phyloP scores from a whole-genome alignment of 169 alveolate species.

The Cyclospora cayetanensis region DNA sequence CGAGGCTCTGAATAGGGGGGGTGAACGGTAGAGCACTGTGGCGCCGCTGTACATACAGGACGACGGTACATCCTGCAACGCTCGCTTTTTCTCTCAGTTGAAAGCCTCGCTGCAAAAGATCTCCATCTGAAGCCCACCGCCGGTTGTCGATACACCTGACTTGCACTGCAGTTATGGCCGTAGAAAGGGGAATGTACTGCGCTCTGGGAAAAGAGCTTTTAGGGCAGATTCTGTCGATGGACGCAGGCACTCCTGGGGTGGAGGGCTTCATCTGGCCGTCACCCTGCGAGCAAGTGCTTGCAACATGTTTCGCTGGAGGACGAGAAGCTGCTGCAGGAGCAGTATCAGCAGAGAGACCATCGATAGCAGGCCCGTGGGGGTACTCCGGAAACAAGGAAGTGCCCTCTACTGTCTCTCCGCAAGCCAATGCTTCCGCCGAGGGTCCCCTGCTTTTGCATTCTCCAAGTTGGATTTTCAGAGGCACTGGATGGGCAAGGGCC shows the following conservation, averaged over 20 bases:
- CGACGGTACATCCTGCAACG: neutral
- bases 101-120: constrained; percentile 45
- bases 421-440: neutral
- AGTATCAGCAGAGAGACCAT: constrained; percentile 56
- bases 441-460: neutral
- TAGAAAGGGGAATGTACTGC: constrained; percentile 32
- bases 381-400: neutral
- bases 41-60: constrained; percentile 38
- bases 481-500: constrained; percentile 74
- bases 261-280: constrained; percentile 30
- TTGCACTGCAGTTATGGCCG: constrained; percentile 58
- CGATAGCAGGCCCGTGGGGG: neutral
- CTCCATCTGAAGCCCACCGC: constrained; percentile 65
- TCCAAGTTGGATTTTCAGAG: neutral
- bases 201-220: neutral
- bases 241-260: neutral
- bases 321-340: neutral
- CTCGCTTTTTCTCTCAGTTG: constrained; percentile 28
- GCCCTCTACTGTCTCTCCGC: neutral
- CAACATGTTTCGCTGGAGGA: neutral
- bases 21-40: constrained; percentile 50
- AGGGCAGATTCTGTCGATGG: neutral
- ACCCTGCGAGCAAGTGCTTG: constrained; percentile 25
- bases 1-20: constrained; percentile 41
- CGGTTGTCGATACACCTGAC: constrained; percentile 66